Evolutionary conservation across 805 yeast species (phyloP), one percentile per base, ranked within the genome.

Genomic region (Pichia kluyveri): DNA sequence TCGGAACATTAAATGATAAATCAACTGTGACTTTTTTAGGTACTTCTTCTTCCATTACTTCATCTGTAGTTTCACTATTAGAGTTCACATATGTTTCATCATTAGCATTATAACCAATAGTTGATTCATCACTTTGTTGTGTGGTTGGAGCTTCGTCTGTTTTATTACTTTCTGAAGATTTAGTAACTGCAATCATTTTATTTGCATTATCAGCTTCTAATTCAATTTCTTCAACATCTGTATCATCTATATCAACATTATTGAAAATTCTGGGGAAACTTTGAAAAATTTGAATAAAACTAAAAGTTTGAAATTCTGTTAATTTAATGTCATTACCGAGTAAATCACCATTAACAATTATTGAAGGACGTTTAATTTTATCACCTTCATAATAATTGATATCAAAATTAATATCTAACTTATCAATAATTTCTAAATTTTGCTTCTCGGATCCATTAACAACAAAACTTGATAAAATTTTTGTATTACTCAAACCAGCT

Each of bases 401-500:
- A 40, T 76, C 68, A 54, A 88, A 80, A 0, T 67, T 60, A 41
- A 88, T 60, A 57, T 85, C 86, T 50, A 86, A 69, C 42, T 77
- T 74, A 26, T 82, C 80, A 38, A 87, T 74, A 41, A 91, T 78
- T 48, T 83, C 81, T 31, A 84, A 67, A 2, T 66, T 56, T 56
- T 86, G 95, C 15, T 65, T 59, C 3, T 65, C 55, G 2, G 60
- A 70, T 10, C 68, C 66, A 2, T 67, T 71, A 47, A 76, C 67
- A n/a, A 48, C 40, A 55, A 89, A 77, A 4, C 64, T 63, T 0
- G 97, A 84, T 0, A 77, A 66, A n/a, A 91, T 66, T 48, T 74
- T 77, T 4, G 89, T 81, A 43, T 87, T 80, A 41, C 88, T 70
- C 19, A 93, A 68, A 0, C 96, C 95, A 8, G 87, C 75, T 15